Conservation (phyloP, 192 early-diverging fungal genomes). For the Backusella morwellensis region DNA sequence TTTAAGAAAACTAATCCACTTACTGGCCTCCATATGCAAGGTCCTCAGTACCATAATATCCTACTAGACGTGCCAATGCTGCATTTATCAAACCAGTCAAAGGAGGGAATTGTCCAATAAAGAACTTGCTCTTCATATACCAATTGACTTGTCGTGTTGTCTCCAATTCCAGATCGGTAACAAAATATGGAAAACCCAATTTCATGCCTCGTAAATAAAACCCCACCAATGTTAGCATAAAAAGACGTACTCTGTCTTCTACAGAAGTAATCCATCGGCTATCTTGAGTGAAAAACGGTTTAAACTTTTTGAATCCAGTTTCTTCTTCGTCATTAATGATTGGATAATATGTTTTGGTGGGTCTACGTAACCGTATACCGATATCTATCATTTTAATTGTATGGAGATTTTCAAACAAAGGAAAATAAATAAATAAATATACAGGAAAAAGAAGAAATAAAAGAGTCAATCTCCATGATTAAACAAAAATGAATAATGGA, state of each 20-base stretch:
- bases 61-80: constrained; percentile 1
- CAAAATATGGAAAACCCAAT: not conserved
- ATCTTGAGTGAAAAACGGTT: not conserved
- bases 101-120: constrained; percentile 26
- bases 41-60: constrained; percentile 24
- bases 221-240: not conserved
- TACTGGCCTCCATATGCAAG: constrained; percentile 31
- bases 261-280: not conserved
- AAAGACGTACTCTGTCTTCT: not conserved
- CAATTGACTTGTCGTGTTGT: constrained; percentile 22
- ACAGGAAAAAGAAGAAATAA: not conserved
- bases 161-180: constrained; percentile 9
- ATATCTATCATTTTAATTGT: not conserved
- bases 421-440: not conserved
- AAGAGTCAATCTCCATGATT: not conserved
- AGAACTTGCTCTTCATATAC: constrained; percentile 29
- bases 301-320: not conserved
- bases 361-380: not conserved
- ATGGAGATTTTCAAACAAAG: not conserved
- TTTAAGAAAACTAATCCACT: constrained; percentile 1
- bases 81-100: constrained; percentile 20
- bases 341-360: not conserved
- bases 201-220: constrained; percentile 11
- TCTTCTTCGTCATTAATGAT: not conserved
- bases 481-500: not conserved